Base-by-base conservation (phyloP, 306 rosid genomes). In the Myrica gale region DNA sequence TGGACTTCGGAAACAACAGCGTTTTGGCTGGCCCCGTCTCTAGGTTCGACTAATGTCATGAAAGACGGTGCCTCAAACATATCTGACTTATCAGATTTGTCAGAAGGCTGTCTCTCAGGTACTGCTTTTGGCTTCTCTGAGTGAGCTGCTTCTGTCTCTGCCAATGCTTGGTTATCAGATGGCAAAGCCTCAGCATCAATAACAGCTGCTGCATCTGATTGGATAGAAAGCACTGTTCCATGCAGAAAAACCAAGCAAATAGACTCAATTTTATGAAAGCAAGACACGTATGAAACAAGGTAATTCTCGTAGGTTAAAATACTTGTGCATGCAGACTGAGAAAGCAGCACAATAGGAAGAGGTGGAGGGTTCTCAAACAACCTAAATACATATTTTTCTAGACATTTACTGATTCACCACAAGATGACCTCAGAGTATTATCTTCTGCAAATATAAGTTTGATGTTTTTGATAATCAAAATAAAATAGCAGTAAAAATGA, bases 31-130 rank as follows among this genome's bases (percentile, higher is more conserved):
- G 43, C 67, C 69, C 44, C 65, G 10, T 75, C 78, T 48, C 57
- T 72, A 17, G 85, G 80, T 77, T 92, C 92, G 17, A 92, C 97
- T 89, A 89, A 66, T 23, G 97, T 90, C 88, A 86, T 85, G 86
- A 95, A 95, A 67, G 97, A 95, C 5, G 97, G 99, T 4, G 95
- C 80, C 77, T 90, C 96, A 73, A 84, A 84, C 86, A 83, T 60
- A 23, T 90, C 96, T 48, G 87, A 84, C 80, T 85, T 89, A 65
- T 79, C 87, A 4, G 87, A 84, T 81, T 85, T 89, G 67, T 79
- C 87, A 4, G 86, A 78, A 52, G 66, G 83, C 71, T 80, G 88
- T 63, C 76, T 57, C 44, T 80, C 89, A 20, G 82, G 5, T 23
- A 79, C 79, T 66, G 79, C 75, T 58, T 82, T 75, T 15, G 79